These are phyloP conservation scores for Talaromyces rugulosus DNA, from an alignment of 2,329 filamentous ascomycete species.

Conservation along the genomic window DNA sequence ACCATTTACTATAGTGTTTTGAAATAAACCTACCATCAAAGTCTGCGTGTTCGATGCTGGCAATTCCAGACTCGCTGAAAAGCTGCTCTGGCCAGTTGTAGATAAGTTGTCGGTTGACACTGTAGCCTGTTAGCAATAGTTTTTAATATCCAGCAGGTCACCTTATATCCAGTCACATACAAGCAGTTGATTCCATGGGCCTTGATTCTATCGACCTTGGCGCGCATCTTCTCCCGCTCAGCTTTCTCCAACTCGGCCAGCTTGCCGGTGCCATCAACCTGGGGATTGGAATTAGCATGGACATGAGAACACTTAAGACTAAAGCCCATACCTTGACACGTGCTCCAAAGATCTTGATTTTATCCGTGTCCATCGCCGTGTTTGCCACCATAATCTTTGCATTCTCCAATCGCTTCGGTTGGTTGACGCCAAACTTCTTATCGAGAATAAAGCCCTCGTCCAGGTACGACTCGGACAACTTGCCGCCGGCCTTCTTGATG, in stretches of 20 bases:
- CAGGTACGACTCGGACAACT: conserved; percentile 94
- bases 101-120: conserved; percentile 95
- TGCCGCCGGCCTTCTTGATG: conserved; percentile 98
- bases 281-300: not conserved
- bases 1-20: not conserved
- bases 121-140: not conserved
- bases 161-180: conserved; percentile 2
- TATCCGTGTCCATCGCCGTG: conserved; percentile 99
- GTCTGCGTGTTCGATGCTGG: conserved; percentile 98
- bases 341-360: conserved; percentile 99
- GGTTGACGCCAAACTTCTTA: conserved; percentile 98
- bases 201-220: conserved; percentile 99
- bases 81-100: conserved; percentile 99
- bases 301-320: not conserved
- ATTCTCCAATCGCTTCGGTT: conserved; percentile 94
- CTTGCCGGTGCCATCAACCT: conserved; percentile 87
- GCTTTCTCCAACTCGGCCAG: conserved; percentile 97
- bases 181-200: conserved; percentile 99
- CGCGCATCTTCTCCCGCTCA: conserved; percentile 98
- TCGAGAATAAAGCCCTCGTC: conserved; percentile 98
- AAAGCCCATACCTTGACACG: conserved; percentile 63
- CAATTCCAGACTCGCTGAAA: conserved; percentile 94
- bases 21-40: conserved; percentile 68
- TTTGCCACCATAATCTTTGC: conserved; percentile 98
- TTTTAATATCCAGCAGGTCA: not conserved